These are phyloP conservation scores for Ceriops zippeliana DNA, from an alignment of 345 rosid genomes.

Conservation along the genomic window DNA sequence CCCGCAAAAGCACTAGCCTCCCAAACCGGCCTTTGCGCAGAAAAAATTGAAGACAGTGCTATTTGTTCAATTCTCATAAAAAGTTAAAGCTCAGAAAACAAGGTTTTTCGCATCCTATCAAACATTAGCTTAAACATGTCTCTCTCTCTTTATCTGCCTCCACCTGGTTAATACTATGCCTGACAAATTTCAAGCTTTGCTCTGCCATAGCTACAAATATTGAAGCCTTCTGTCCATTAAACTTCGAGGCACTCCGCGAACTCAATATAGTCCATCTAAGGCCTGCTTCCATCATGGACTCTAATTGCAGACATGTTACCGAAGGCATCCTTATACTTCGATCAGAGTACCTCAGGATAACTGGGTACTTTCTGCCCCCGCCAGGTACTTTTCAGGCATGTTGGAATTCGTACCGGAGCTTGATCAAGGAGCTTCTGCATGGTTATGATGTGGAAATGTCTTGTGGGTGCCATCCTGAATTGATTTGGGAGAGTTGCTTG, in stretches of 20 bases:
- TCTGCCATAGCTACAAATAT: constrained; percentile 4
- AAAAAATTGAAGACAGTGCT: too few relatives aligned
- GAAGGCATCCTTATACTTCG: constrained; percentile 29
- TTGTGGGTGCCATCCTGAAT: constrained; percentile 27
- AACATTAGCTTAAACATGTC: constrained; percentile 16
- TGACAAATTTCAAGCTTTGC: constrained; percentile 4
- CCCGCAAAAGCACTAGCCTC: neutral
- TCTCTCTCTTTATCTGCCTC: neutral
- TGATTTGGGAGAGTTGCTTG: constrained; percentile 24
- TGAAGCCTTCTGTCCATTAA: constrained; percentile 28
- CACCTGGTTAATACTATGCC: constrained; percentile 6
- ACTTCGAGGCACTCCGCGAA: constrained; percentile 20
- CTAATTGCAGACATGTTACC: constrained; percentile 17
- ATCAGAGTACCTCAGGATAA: constrained; percentile 28
- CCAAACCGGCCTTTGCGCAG: constrained; percentile 2
- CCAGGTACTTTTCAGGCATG: constrained; percentile 20
- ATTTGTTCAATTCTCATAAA: constrained; percentile 3
- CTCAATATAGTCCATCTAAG: constrained; percentile 10
- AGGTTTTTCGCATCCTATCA: constrained; percentile 4
- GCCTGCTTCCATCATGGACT: constrained; percentile 12
- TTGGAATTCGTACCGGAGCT: constrained; percentile 22
- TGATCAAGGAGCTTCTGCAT: constrained; percentile 13
- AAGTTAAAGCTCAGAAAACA: neutral
- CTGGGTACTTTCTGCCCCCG: constrained; percentile 33
- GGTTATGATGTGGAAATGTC: constrained; percentile 29